Evolutionary conservation across 139 green algal species (phyloP).

Genomic region (Limnomonas spitsbergensis): DNA sequence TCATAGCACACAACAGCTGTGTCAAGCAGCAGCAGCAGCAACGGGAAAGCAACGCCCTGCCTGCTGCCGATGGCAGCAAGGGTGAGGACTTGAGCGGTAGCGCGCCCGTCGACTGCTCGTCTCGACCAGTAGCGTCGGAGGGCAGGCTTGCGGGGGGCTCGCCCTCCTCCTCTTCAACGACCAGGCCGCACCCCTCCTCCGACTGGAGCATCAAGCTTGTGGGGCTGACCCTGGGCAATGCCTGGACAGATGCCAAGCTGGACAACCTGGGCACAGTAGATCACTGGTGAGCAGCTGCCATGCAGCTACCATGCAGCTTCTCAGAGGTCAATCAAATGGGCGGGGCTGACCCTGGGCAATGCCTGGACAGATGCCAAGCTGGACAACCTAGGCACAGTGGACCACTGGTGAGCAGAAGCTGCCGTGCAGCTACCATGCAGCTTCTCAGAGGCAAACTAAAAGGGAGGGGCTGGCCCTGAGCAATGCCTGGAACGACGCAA

Average conservation of each 20-base stretch:
- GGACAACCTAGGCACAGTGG: not conserved
- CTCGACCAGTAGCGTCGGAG: too few relatives aligned
- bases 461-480: not conserved
- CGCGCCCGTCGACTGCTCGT: too few relatives aligned
- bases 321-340: not conserved
- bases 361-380: not conserved
- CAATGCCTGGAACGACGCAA: slow-evolving; percentile 8
- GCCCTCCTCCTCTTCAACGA: too few relatives aligned
- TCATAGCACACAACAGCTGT: not conserved
- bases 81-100: too few relatives aligned
- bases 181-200: too few relatives aligned
- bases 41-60: too few relatives aligned
- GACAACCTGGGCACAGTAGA: slow-evolving; percentile 12
- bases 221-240: slow-evolving; percentile 11
- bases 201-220: slow-evolving; percentile 4
- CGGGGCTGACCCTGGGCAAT: slow-evolving; percentile 8
- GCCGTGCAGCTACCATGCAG: too few relatives aligned
- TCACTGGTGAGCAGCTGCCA: slow-evolving; percentile 7
- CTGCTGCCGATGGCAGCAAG: too few relatives aligned
- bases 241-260: slow-evolving; percentile 7
- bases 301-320: too few relatives aligned
- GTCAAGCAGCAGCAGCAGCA: slow-evolving; percentile 2
- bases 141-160: too few relatives aligned
- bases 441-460: too few relatives aligned
- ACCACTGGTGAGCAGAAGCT: slow-evolving; percentile 11